phyloP scores from a whole-genome alignment of 2,329 filamentous ascomycete genomes.

The Ophiobolus disseminans region DNA sequence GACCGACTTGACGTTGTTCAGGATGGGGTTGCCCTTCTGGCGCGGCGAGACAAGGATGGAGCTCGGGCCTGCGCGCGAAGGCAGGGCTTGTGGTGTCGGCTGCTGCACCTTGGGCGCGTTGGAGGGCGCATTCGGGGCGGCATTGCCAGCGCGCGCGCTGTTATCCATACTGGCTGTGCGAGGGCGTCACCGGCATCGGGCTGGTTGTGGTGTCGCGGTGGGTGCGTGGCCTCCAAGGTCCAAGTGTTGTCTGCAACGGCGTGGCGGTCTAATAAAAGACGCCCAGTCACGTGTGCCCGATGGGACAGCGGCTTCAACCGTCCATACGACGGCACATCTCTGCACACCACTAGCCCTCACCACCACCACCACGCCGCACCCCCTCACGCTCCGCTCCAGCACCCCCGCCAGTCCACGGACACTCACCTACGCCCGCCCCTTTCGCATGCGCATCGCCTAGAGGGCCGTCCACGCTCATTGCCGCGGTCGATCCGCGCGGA shows the following conservation, averaged over 20 bases:
- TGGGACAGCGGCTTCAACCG: not conserved
- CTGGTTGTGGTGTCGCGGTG: constrained; percentile 1
- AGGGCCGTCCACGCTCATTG: constrained; percentile 30
- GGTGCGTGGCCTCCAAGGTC: not conserved
- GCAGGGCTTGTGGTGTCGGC: constrained; percentile 85
- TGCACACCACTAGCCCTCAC: constrained; percentile 8
- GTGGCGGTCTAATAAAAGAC: constrained; percentile 1
- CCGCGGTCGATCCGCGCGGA: constrained; percentile 41
- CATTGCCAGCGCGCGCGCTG: constrained; percentile 22
- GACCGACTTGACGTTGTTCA: constrained; percentile 80
- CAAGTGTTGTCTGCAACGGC: not conserved
- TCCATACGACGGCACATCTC: not conserved
- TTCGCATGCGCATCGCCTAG: constrained; percentile 43
- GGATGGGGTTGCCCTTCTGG: constrained; percentile 93
- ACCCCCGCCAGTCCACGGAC: constrained; percentile 14
- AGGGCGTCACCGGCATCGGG: constrained; percentile 25
- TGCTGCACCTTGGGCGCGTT: constrained; percentile 69
- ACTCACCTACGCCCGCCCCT: constrained; percentile 8
- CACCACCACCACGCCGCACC: constrained; percentile 14
- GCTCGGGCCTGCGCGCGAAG: constrained; percentile 70
- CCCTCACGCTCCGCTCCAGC: not conserved
- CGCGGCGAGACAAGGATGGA: constrained; percentile 88
- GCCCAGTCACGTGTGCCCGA: not conserved
- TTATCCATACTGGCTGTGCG: constrained; percentile 41
- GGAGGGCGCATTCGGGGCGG: constrained; percentile 12